phyloP scores from a whole-genome alignment of 2,329 filamentous ascomycete species.

The Paracamarosporium sp. region DNA sequence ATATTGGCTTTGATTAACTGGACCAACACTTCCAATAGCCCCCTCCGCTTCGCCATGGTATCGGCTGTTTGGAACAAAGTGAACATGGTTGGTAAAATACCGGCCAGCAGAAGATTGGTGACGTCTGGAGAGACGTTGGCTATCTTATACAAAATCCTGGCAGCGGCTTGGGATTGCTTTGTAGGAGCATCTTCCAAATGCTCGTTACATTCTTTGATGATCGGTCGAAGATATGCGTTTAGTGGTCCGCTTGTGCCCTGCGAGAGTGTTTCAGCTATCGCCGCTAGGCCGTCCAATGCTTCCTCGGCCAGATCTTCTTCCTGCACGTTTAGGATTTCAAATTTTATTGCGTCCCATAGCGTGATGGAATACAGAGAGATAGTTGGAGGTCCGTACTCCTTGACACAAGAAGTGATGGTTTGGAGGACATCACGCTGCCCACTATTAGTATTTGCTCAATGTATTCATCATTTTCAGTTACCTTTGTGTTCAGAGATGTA shows the following conservation, averaged over 20 bases:
- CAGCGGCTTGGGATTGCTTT: slow-evolving; percentile 70
- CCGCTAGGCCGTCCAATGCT: slow-evolving; percentile 61
- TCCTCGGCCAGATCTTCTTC: slow-evolving; percentile 70
- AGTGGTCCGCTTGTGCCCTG: slow-evolving; percentile 55
- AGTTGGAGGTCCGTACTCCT: slow-evolving; percentile 64
- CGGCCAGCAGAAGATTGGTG: slow-evolving; percentile 62
- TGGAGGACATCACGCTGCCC: slow-evolving; percentile 71
- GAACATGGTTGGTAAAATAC: slow-evolving; percentile 64
- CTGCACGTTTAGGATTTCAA: slow-evolving; percentile 71
- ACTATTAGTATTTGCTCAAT: too few relatives aligned
- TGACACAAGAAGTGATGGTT: slow-evolving; percentile 65
- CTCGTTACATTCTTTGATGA: slow-evolving; percentile 72
- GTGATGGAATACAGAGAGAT: slow-evolving; percentile 69
- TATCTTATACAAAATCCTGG: slow-evolving; percentile 65
- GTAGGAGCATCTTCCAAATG: slow-evolving; percentile 72
- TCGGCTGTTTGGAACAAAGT: slow-evolving; percentile 67
- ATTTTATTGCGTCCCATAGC: slow-evolving; percentile 73
- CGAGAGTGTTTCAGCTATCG: slow-evolving; percentile 64
- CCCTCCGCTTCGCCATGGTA: slow-evolving; percentile 67
- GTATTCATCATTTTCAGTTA: too few relatives aligned
- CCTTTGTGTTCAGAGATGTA: slow-evolving; percentile 72
- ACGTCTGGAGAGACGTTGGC: slow-evolving; percentile 62
- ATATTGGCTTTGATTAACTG: slow-evolving; percentile 65
- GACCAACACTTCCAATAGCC: slow-evolving; percentile 66
- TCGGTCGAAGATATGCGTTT: slow-evolving; percentile 63